Conservation (phyloP, 495 filamentous ascomycete genomes). For the Aspergillus sparsus region DNA sequence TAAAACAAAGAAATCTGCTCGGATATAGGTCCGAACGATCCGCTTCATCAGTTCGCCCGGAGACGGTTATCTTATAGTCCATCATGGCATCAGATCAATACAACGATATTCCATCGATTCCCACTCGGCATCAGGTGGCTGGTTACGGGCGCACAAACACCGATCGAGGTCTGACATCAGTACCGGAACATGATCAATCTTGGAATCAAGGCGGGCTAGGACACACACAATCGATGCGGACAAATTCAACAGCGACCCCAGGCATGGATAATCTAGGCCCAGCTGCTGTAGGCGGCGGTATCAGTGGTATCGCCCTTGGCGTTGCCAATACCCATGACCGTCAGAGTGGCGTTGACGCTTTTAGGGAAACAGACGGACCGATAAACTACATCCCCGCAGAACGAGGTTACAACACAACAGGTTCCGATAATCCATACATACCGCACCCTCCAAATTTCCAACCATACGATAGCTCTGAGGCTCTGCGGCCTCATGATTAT, state of each 20-base stretch:
- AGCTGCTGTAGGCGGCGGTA: conserved; percentile 70
- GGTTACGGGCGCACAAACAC: conserved; percentile 8
- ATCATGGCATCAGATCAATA: conserved; percentile 18
- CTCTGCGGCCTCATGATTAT: conserved; percentile 34
- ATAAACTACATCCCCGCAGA: conserved; percentile 45
- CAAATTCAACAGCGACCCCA: conserved; percentile 63
- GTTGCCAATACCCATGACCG: conserved; percentile 72
- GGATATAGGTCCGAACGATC: not conserved
- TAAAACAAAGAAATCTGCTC: not conserved
- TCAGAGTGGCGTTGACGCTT: conserved; percentile 71
- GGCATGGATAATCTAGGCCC: conserved; percentile 75
- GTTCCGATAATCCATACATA: conserved; percentile 49
- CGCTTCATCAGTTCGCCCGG: not conserved
- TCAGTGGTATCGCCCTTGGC: conserved; percentile 72
- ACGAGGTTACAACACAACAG: conserved; percentile 44
- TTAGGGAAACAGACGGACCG: conserved; percentile 50
- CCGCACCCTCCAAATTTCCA: conserved; percentile 32
- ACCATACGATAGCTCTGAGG: conserved; percentile 29
- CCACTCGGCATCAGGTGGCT: conserved; percentile 14
- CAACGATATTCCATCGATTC: conserved; percentile 25
- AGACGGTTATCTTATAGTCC: conserved; percentile 10
- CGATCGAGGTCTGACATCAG: conserved; percentile 18
- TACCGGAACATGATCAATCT: conserved; percentile 20
- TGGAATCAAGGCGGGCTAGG: conserved; percentile 18
- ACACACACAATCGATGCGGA: conserved; percentile 31